Percentiles rank a stretch among this genome's conserved stretches.
These are phyloP conservation scores for Glonium stellatum DNA, from an alignment of 495 filamentous ascomycete genomes.

Conservation along the genomic window DNA sequence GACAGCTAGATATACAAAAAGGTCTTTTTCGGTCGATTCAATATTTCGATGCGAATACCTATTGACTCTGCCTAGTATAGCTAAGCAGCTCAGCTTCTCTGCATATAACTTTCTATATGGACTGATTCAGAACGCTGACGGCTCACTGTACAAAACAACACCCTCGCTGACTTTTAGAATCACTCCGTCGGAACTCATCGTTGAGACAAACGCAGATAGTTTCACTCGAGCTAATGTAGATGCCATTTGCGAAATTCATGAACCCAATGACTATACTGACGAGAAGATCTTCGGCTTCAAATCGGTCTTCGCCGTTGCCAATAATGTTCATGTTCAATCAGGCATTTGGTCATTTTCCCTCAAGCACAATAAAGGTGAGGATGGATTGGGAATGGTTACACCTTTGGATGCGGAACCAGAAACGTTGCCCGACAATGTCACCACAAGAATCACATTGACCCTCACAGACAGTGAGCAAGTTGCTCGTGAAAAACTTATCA, in stretches of 20 bases:
- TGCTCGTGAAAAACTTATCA: not conserved
- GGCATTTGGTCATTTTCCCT: constrained; percentile 44
- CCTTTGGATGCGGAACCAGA: constrained; percentile 12
- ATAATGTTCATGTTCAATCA: constrained; percentile 44
- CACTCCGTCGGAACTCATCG: constrained; percentile 24
- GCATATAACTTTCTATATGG: too few relatives aligned
- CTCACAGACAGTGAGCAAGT: not conserved
- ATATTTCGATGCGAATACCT: too few relatives aligned
- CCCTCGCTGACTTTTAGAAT: constrained; percentile 30
- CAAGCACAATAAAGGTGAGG: constrained; percentile 20
- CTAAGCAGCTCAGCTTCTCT: too few relatives aligned
- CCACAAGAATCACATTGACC: constrained; percentile 4
- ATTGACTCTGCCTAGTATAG: too few relatives aligned
- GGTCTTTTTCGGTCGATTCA: too few relatives aligned
- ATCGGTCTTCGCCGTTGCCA: constrained; percentile 45
- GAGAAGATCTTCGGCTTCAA: constrained; percentile 51
- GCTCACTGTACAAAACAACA: constrained; percentile 32
- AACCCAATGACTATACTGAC: constrained; percentile 44
- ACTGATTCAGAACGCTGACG: constrained; percentile 44
- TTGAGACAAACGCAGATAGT: constrained; percentile 42
- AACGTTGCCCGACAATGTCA: not conserved
- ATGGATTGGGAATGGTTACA: constrained; percentile 31
- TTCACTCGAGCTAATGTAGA: constrained; percentile 35
- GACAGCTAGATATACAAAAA: too few relatives aligned
- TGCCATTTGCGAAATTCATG: constrained; percentile 36